Conservation (phyloP, 768 basidiomycete species). For the Kwoniella europaea region DNA sequence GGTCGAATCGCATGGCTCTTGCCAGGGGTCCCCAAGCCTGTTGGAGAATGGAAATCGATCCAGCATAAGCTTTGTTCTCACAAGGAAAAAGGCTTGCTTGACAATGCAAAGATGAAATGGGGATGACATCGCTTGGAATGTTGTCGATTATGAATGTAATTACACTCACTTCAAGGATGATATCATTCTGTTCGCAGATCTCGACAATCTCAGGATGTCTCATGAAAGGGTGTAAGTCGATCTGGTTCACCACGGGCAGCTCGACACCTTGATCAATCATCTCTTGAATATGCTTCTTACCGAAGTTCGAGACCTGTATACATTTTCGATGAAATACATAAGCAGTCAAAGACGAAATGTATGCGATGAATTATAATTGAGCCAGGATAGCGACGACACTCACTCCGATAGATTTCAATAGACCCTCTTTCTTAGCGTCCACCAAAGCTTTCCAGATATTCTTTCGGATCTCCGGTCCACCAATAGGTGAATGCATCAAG, state of each 20-base stretch:
- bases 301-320: conserved; percentile 55
- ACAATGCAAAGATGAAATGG: no score
- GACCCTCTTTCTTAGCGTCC: conserved; percentile 68
- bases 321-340: not conserved
- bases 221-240: conserved; percentile 73
- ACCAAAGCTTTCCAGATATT: conserved; percentile 72
- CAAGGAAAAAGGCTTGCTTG: no score
- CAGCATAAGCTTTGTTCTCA: not conserved
- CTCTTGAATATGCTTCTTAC: conserved; percentile 68
- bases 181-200: conserved; percentile 66
- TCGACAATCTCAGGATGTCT: conserved; percentile 67
- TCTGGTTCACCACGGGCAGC: conserved; percentile 68
- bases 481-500: conserved; percentile 72
- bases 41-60: not conserved
- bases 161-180: conserved; percentile 67
- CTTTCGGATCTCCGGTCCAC: conserved; percentile 65
- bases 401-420: conserved; percentile 69
- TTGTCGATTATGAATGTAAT: not conserved
- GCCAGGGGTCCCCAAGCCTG: conserved; percentile 78
- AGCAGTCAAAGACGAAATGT: not conserved
- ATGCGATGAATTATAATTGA: not conserved
- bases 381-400: conserved; percentile 52
- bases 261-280: conserved; percentile 61
- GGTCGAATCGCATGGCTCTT: conserved; percentile 69
- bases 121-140: not conserved